Evolutionary conservation across 305 asterid species (phyloP), one percentile per base, ranked within the genome.

Genomic region (Solanum hybrid): DNA sequence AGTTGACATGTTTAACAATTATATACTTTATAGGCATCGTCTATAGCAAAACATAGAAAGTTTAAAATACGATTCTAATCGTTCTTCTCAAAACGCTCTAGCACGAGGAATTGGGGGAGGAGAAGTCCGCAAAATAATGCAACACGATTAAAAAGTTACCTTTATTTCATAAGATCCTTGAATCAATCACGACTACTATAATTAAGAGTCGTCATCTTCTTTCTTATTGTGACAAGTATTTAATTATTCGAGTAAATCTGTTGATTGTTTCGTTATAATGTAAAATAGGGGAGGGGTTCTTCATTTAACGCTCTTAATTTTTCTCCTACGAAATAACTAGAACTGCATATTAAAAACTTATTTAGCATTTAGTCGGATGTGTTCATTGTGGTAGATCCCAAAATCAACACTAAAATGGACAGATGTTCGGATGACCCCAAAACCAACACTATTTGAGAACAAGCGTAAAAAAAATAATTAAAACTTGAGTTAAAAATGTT

Each of bases 161-260:
- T 76, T 7, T 3, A 0, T 4, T 32, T 7, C 80, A 14, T 76
- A 7, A 76, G n/a, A 76, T 29, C 34, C 37, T 29, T 29, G 80
- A 73, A 29, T 76, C 7, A 76, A 29, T 34, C 80, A 3, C 3
- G 1, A 31, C n/a, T 76, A 0, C 22, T 27, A 31, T 76, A 0
- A 31, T 76, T 0, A 29, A 15, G 5, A 33, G 11, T 6, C 6
- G 4, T 3, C 20, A 10, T 75, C 79, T 27, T 13, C 17, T 17
- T 75, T 31, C 12, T 75, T 0, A 14, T 29, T 5, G 1, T 72
- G 79, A 26, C 4, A 72, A 26, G 4, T 72, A 70, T 70, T 70
- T 24, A 70, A 26, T 0, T 13, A 1, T 29, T 75, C 0, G 12
- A 75, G 0, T 0, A 75, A 75, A 33, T 29, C 0, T 7, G 2